Evolutionary conservation across 805 yeast species (phyloP).

Genomic region (Brettanomyces custersianus): DNA sequence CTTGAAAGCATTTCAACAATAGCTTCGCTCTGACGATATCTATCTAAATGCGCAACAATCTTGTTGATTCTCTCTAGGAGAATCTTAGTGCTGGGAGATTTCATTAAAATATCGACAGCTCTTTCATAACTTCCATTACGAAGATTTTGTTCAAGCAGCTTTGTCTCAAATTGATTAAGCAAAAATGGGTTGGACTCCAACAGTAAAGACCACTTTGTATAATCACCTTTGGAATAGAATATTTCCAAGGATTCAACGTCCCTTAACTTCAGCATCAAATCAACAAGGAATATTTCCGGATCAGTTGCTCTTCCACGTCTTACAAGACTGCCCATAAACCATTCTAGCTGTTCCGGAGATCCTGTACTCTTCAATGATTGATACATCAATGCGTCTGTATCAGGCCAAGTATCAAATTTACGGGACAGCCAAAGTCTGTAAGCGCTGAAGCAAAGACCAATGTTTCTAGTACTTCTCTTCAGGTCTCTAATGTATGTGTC

Average conservation of each 20-base stretch:
- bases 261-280: conserved; percentile 6
- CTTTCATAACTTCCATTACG: conserved; percentile 9
- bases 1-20: conserved; percentile 14
- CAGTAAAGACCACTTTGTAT: conserved; percentile 9
- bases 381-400: conserved; percentile 18
- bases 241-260: conserved; percentile 6
- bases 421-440: conserved; percentile 21
- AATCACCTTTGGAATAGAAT: conserved; percentile 6
- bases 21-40: conserved; percentile 13
- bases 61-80: conserved; percentile 8
- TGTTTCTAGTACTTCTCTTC: conserved; percentile 13
- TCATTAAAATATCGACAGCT: conserved; percentile 6
- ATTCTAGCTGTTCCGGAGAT: conserved; percentile 13
- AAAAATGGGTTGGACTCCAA: conserved; percentile 1
- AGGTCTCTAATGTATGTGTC: conserved; percentile 16
- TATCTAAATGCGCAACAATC: conserved; percentile 11
- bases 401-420: conserved; percentile 8
- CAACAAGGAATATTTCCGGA: conserved; percentile 12
- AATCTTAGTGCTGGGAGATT: conserved; percentile 3
- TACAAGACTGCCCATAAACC: conserved; percentile 12
- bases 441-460: conserved; percentile 15
- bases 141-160: conserved; percentile 13
- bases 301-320: conserved; percentile 7
- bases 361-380: conserved; percentile 13
- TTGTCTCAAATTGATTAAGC: conserved; percentile 6